phyloP scores from a whole-genome alignment of 169 alveolate genomes.

The Plasmodium sp. region DNA sequence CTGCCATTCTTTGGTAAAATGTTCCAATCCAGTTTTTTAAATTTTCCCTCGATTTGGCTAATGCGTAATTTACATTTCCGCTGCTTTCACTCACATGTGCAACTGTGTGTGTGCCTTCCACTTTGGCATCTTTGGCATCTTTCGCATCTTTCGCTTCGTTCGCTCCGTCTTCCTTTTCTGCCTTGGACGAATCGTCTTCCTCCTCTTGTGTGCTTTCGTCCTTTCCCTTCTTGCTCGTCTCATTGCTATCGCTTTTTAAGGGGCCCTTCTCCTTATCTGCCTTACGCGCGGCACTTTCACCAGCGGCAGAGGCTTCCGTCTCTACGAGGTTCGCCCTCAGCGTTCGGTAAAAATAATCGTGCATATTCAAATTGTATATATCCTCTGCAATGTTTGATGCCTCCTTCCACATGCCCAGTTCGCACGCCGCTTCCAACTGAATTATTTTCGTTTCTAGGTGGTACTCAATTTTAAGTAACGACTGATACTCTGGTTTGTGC shows the following conservation, averaged over 20 bases:
- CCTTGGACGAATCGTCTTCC: neutral
- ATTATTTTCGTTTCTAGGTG: conserved; percentile 92
- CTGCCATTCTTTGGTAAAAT: conserved; percentile 92
- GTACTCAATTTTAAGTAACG: conserved; percentile 89
- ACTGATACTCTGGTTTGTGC: conserved; percentile 89
- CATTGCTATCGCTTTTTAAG: neutral
- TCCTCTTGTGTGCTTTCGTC: neutral
- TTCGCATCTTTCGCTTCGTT: conserved; percentile 12
- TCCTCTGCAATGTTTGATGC: conserved; percentile 96
- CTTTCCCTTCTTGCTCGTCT: neutral
- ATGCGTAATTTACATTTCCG: conserved; percentile 75
- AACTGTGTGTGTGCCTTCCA: neutral
- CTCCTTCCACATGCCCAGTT: conserved; percentile 95
- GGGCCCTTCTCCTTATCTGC: neutral
- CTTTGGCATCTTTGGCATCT: neutral
- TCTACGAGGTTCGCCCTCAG: conserved; percentile 17
- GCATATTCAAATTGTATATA: conserved; percentile 87
- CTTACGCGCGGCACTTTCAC: neutral
- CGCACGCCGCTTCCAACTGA: conserved; percentile 93
- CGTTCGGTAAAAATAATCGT: conserved; percentile 81
- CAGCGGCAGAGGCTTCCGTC: neutral
- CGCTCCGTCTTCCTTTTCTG: neutral
- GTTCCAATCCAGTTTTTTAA: conserved; percentile 90
- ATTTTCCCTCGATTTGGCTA: conserved; percentile 85
- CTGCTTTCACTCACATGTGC: conserved; percentile 54